Evolutionary conservation across 345 rosid species (phyloP).

Genomic region (Populus pruinosa): DNA sequence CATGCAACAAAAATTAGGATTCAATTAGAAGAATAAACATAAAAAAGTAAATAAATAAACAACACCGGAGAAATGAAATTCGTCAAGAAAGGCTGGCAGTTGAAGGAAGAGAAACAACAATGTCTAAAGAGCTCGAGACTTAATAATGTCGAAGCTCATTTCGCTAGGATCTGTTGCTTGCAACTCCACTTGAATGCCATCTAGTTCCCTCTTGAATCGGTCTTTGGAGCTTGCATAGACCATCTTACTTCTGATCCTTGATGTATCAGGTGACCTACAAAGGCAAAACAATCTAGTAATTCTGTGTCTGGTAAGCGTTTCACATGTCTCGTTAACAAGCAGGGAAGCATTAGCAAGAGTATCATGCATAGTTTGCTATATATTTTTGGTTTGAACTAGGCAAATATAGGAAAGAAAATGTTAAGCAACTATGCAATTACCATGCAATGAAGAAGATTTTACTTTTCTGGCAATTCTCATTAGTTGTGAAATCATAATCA

Average conservation of each 20-base stretch:
- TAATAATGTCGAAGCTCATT: conserved; percentile 88
- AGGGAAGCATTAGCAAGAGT: neutral
- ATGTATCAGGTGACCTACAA: conserved; percentile 74
- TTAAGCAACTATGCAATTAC: conserved; percentile 27
- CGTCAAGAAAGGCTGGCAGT: neutral
- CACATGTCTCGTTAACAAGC: neutral
- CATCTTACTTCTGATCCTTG: conserved; percentile 88
- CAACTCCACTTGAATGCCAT: conserved; percentile 89
- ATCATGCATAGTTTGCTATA: neutral
- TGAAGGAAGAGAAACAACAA: neutral
- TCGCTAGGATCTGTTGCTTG: conserved; percentile 99
- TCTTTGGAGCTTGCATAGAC: conserved; percentile 94
- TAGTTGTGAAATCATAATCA: conserved; percentile 78
- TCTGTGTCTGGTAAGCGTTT: neutral
- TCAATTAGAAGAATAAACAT: neutral
- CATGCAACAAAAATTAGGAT: neutral
- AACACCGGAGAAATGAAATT: neutral
- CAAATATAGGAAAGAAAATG: neutral
- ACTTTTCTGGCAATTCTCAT: conserved; percentile 96
- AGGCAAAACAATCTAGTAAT: neutral
- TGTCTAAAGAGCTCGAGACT: conserved; percentile 65
- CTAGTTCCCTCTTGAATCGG: conserved; percentile 93
- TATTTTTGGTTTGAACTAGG: neutral
- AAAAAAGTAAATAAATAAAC: neutral
- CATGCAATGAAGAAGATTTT: conserved; percentile 97